phyloP scores from a whole-genome alignment of 371 early-diverging fungal species.

The Smittium mucronatum region DNA sequence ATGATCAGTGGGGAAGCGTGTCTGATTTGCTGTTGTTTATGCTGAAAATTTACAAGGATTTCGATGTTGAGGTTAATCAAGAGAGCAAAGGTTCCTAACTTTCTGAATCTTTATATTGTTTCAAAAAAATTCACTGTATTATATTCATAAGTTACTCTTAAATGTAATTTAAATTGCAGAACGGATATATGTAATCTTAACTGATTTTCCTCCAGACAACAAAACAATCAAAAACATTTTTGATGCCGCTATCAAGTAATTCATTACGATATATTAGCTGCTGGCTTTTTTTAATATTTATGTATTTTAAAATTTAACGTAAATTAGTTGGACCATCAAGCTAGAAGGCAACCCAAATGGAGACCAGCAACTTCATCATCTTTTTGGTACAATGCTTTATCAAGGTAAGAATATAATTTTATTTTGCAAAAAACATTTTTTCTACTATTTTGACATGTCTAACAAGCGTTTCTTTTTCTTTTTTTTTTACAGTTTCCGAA shows the following conservation, averaged over 20 bases:
- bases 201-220: slow-evolving; percentile 23
- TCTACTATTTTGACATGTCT: not conserved
- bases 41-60: slow-evolving; percentile 62
- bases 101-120: slow-evolving; percentile 11
- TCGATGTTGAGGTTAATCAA: slow-evolving; percentile 53
- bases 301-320: too few species aligned
- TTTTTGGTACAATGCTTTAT: slow-evolving; percentile 56
- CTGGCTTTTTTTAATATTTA: too few species aligned
- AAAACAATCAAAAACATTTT: slow-evolving; percentile 18
- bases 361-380: slow-evolving; percentile 74
- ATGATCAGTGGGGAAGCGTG: slow-evolving; percentile 71
- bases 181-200: slow-evolving; percentile 28
- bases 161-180: slow-evolving; percentile 15
- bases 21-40: slow-evolving; percentile 69
- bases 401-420: not conserved
- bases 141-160: too few species aligned
- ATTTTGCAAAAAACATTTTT: not conserved
- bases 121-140: too few species aligned
- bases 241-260: slow-evolving; percentile 22
- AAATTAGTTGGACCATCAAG: slow-evolving; percentile 28
- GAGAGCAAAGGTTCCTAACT: slow-evolving; percentile 42
- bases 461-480: not conserved
- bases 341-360: slow-evolving; percentile 46
- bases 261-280: too few species aligned
- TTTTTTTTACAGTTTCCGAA: slow-evolving; percentile 33